These are phyloP conservation scores for Xylariaceae sp. DNA, from an alignment of 2,329 filamentous ascomycete species.

Conservation along the genomic window DNA sequence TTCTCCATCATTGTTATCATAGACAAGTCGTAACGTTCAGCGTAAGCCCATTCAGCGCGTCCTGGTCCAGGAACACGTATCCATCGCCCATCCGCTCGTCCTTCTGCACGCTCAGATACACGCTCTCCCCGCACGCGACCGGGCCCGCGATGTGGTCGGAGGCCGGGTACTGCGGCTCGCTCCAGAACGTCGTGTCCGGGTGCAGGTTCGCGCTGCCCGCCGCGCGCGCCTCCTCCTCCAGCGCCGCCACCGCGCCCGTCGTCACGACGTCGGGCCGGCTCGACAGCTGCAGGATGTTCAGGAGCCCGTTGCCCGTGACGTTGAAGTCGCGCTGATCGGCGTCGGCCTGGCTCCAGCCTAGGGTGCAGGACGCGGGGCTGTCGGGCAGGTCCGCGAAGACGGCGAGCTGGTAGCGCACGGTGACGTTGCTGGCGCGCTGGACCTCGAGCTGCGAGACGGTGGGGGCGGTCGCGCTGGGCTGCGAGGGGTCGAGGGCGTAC, in stretches of 20 bases:
- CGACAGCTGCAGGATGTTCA: conserved; percentile 18
- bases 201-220: background rate
- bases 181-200: background rate
- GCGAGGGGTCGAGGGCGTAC: too few relatives aligned
- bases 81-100: background rate
- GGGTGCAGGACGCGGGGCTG: conserved; percentile 20
- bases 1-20: background rate
- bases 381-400: conserved; percentile 30
- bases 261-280: conserved; percentile 2
- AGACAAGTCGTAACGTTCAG: background rate
- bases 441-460: conserved; percentile 4
- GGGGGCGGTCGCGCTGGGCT: too few relatives aligned
- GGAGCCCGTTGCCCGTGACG: conserved; percentile 26
- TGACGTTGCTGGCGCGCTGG: conserved; percentile 6
- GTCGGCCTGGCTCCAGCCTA: conserved; percentile 31
- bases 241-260: background rate
- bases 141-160: background rate
- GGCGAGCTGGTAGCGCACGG: conserved; percentile 26
- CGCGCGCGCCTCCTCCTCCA: background rate
- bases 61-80: background rate
- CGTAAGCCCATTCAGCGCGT: background rate
- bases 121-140: background rate
- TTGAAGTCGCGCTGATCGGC: conserved; percentile 33
- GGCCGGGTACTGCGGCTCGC: background rate
- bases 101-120: background rate